A percentile compares a stretch with the other conserved stretches of the same genome.
phyloP scores from a whole-genome alignment of 2,329 filamentous ascomycete species.

The Colletotrichum echinochloae region DNA sequence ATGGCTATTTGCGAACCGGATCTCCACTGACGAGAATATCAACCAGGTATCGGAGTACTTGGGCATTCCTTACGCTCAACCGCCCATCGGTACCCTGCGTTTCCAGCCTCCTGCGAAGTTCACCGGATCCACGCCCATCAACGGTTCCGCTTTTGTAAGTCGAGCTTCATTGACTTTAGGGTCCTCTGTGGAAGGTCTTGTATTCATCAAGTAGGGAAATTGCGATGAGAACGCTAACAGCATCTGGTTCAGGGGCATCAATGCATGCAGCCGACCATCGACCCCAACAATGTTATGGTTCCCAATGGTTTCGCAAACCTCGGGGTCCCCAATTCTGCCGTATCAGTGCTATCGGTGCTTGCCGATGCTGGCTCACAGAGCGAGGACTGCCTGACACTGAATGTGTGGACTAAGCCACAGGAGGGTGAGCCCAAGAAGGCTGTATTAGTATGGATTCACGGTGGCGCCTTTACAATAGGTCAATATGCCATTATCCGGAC shows the following conservation, averaged over 20 bases:
- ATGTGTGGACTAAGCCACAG: constrained; percentile 57
- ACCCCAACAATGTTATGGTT: not conserved
- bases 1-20: not conserved
- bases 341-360: constrained; percentile 13
- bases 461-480: constrained; percentile 54
- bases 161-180: no score
- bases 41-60: constrained; percentile 48
- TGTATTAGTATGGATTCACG: constrained; percentile 62
- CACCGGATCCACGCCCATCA: constrained; percentile 5
- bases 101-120: constrained; percentile 50
- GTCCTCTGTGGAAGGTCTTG: not conserved
- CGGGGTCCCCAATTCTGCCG: constrained; percentile 12
- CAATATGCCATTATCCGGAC: constrained; percentile 24
- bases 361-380: constrained; percentile 24
- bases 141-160: constrained; percentile 34
- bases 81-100: constrained; percentile 55
- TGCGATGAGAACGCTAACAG: not conserved
- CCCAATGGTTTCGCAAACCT: constrained; percentile 41
- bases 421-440: constrained; percentile 46
- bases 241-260: constrained; percentile 21
- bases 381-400: constrained; percentile 60
- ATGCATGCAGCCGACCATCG: constrained; percentile 28
- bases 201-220: not conserved
- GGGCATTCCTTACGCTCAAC: constrained; percentile 49
- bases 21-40: not conserved